Evolutionary conservation across 139 green algal genomes (phyloP), one percentile per base, ranked within the genome.

Genomic region (Chlamydomonas eustigma): DNA sequence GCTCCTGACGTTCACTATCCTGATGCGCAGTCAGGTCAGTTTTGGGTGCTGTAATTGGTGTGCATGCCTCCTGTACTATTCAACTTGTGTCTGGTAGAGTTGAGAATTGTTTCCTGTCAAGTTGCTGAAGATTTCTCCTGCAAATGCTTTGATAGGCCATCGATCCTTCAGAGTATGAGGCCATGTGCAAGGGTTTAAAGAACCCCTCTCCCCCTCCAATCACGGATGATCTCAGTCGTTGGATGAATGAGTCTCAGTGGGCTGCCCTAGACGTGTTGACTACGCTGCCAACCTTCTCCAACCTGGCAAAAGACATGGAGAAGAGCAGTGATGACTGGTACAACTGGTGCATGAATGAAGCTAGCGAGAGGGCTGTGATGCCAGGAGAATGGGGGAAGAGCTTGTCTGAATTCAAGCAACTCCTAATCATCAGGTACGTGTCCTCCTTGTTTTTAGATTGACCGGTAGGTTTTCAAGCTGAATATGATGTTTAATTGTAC

Each of bases 231-330:
- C 85, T 96, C 4, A 89, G 79, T 71, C 72, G 85, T 50, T 94
- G 88, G 90, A 92, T 96, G 85, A 87, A 28, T 32, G 91, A 96
- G 74, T 80, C 8, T 34, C 91, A 96, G 82, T 96, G 91, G 91
- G 81, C 85, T 2, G 82, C 87, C 33, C 80, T 96, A 31, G 85
- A 93, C 71, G 84, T 86, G 22, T 78, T 96, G 35, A 89, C 86
- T 50, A 85, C 80, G 8, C 70, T 93, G 63, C 78, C 83, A 30
- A 75, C 71, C 38, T 93, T 92, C 36, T 74, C 34, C 51, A 83
- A 78, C 52, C 78, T 96, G 31, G 71, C 91, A 64, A 92, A 92
- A 77, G 90, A 94, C 74, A 91, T 96, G 82, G 91, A 96, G 81
- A 96, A 96, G 85, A 88, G 84, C 71, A 88, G 73, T 37, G 90